Evolutionary conservation across 2,329 filamentous ascomycete genomes (phyloP), one percentile per base, ranked within the genome.

Genomic region (Ophiostoma tasmaniense): DNA sequence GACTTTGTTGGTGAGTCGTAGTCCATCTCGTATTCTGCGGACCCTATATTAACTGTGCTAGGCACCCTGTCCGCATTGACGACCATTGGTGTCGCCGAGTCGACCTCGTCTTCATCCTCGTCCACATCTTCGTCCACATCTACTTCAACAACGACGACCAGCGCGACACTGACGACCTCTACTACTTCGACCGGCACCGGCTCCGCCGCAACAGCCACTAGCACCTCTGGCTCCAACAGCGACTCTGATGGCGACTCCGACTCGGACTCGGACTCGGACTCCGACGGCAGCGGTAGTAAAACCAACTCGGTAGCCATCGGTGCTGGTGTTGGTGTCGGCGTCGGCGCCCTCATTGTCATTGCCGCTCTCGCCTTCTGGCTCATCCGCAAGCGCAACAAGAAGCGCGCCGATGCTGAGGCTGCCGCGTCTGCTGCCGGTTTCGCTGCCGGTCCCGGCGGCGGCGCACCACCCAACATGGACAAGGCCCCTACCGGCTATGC

Each of bases 81-180:
- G 1, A 73, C 73, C 7, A 72, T 74, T n/a, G 73, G 73, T 50
- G 68, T 74, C 14, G 59, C 59, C 4, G 66, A 71, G 13, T 70
- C 69, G 1, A 64, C 67, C 0, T 70, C 66, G 20, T 67, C 68
- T 20, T 59, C 61, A 4, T 28, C 52, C 7, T 28, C 66, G 3
- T n/a, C 68, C 0, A 42, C 39, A 0, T 50, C 68, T 1, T 5
- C 66, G 13, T 33, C 66, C 0, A 22, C 66, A 1, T 20, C 55
- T 7, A n/a, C 55, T 13, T 28, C 3, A 50, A 8, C 59, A n/a
- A 35, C 3, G 50, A 8, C 59, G 10, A 35, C 17, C 28, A 62
- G 10, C 37, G 7, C 11, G 35, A 37, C 35, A 14, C 37, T 11
- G 37, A 3, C 37, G 35, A 39, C 37, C 37, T 13, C 59, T 20